phyloP scores from a whole-genome alignment of 192 early-diverging fungal species.

The Rhizophagus clarus region DNA sequence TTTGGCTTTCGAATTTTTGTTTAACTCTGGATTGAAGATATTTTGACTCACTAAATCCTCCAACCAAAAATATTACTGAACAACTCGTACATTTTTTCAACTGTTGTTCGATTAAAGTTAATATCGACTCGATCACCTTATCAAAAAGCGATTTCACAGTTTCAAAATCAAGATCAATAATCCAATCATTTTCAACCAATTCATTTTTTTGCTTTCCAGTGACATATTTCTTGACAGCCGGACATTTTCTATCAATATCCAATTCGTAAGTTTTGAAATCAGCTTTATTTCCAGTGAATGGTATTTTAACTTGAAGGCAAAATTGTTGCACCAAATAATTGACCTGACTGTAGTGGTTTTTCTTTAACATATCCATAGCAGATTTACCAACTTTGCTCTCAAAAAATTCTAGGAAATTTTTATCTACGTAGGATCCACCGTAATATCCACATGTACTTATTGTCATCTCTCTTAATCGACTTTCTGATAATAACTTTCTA shows the following conservation, averaged over 20 bases:
- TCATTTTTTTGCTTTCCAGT: neutral
- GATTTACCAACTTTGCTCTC: neutral
- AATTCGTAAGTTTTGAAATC: neutral
- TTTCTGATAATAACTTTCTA: neutral
- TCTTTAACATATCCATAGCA: neutral
- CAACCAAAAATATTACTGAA: neutral
- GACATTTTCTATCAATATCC: constrained; percentile 8
- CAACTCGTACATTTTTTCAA: neutral
- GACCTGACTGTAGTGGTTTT: constrained; percentile 7
- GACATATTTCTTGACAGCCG: neutral
- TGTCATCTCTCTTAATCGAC: neutral
- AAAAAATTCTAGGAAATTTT: neutral
- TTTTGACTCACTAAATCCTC: neutral
- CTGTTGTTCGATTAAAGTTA: neutral
- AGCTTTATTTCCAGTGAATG: neutral
- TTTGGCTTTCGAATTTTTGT: no score
- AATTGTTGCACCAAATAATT: neutral
- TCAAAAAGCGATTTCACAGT: constrained; percentile 7
- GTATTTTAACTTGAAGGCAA: neutral
- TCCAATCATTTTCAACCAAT: neutral
- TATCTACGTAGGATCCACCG: constrained; percentile 8
- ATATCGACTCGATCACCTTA: neutral
- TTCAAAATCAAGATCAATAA: constrained; percentile 3
- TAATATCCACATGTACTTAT: neutral
- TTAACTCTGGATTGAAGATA: no score